These are phyloP conservation scores for Amaranthus tricolor DNA, from an alignment of 179 eudicot species.

Conservation along the genomic window DNA sequence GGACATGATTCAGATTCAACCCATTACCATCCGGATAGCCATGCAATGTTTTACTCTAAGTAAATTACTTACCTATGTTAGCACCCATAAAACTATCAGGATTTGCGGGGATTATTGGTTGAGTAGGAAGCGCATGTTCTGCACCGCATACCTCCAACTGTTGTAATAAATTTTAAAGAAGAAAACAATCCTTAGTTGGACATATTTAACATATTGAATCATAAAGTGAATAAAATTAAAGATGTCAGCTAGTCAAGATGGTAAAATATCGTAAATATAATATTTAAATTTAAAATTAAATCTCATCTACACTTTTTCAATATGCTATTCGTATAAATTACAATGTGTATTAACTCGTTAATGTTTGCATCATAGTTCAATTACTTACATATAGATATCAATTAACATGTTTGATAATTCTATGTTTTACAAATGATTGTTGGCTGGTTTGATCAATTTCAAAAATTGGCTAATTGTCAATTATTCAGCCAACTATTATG, in stretches of 20 bases:
- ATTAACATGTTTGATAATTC: too few species aligned
- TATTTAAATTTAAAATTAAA: background rate
- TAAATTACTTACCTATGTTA: constrained; percentile 20
- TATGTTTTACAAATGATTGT: too few species aligned
- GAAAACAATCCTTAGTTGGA: background rate
- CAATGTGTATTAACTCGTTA: too few species aligned
- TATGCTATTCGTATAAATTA: too few species aligned
- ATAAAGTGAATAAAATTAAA: background rate
- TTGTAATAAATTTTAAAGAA: background rate
- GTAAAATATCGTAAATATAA: background rate
- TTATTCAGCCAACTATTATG: too few species aligned
- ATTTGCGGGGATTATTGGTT: background rate
- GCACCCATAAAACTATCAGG: constrained; percentile 15
- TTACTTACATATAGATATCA: too few species aligned
- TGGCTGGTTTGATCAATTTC: too few species aligned
- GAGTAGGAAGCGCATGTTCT: background rate
- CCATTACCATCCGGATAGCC: too few species aligned
- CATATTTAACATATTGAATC: background rate
- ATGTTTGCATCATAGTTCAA: too few species aligned
- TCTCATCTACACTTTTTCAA: too few species aligned
- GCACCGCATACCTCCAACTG: constrained; percentile 31
- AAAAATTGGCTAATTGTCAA: too few species aligned
- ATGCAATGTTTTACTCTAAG: background rate
- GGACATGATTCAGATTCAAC: too few species aligned
- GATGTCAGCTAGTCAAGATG: background rate